A percentile compares a stretch with the other conserved stretches of the same genome.
These are phyloP conservation scores for Candida pini DNA, from an alignment of 805 yeast genomes.

Conservation along the genomic window DNA sequence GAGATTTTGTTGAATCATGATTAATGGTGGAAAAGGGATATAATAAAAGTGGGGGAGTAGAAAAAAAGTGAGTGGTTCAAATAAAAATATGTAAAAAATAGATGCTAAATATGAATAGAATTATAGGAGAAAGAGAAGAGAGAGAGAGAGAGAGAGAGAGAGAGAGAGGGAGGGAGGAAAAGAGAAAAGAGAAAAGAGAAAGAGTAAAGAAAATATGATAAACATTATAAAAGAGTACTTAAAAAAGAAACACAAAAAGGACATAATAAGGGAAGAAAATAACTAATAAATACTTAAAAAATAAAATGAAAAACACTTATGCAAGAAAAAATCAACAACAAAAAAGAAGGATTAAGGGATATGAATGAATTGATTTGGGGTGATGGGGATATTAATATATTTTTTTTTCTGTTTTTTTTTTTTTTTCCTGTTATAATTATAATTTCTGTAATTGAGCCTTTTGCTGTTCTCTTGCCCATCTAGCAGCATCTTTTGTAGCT, in stretches of 20 bases:
- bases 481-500: conserved; percentile 82
- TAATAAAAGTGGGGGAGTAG: conserved; percentile 7
- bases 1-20: too few relatives aligned
- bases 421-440: background rate
- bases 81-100: conserved; percentile 1
- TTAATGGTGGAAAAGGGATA: background rate
- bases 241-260: conserved; percentile 8
- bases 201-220: background rate
- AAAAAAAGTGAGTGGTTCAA: background rate
- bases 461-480: conserved; percentile 94
- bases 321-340: conserved; percentile 2
- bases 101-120: background rate
- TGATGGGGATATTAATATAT: background rate
- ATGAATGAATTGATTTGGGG: background rate
- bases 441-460: conserved; percentile 26
- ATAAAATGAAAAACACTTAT: background rate
- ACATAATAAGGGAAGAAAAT: background rate
- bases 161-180: conserved; percentile 3
- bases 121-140: conserved; percentile 2
- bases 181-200: conserved; percentile 6
- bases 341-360: conserved; percentile 1
- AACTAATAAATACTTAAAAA: conserved; percentile 3
- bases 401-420: too few relatives aligned
- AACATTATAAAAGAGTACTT: conserved; percentile 3
- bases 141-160: background rate